These are phyloP conservation scores for Blastobotrys malaysiensis DNA, from an alignment of 1,139 yeast genomes.

Conservation along the genomic window DNA sequence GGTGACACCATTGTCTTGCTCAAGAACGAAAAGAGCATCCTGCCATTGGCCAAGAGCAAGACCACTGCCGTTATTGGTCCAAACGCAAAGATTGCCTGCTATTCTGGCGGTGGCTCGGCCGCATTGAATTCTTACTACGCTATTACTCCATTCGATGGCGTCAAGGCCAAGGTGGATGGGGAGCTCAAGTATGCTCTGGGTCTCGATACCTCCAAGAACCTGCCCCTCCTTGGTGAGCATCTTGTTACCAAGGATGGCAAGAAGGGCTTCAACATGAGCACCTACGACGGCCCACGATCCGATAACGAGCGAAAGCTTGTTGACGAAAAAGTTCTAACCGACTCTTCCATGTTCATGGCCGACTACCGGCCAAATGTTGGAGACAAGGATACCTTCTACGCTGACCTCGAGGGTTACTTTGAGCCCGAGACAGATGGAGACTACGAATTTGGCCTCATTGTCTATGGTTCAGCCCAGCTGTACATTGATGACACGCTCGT, in stretches of 20 bases:
- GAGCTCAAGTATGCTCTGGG: conserved; percentile 39
- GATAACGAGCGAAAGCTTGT: conserved; percentile 35
- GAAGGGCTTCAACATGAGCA: conserved; percentile 40
- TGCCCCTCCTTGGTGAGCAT: conserved; percentile 32
- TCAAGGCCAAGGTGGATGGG: conserved; percentile 31
- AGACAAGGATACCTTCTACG: conserved; percentile 35
- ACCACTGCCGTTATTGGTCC: conserved; percentile 49
- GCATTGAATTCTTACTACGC: conserved; percentile 43
- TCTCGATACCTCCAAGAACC: conserved; percentile 32
- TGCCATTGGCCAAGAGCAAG: conserved; percentile 39
- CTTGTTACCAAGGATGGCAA: conserved; percentile 33
- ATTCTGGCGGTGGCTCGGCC: conserved; percentile 53
- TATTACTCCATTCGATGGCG: conserved; percentile 44
- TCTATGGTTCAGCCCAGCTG: conserved; percentile 50
- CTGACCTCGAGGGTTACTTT: conserved; percentile 44
- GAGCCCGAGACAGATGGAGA: conserved; percentile 44
- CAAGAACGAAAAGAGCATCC: conserved; percentile 43
- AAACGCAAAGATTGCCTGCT: conserved; percentile 41
- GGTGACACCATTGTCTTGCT: conserved; percentile 48
- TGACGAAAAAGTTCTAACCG: conserved; percentile 35
- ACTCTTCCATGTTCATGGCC: conserved; percentile 41
- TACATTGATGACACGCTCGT: conserved; percentile 48
- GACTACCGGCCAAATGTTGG: conserved; percentile 42
- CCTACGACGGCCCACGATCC: conserved; percentile 39
- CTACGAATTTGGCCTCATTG: conserved; percentile 48